These are phyloP conservation scores for Cnidoscolus chayamansa DNA, from an alignment of 441 rosid species.

Conservation along the genomic window DNA sequence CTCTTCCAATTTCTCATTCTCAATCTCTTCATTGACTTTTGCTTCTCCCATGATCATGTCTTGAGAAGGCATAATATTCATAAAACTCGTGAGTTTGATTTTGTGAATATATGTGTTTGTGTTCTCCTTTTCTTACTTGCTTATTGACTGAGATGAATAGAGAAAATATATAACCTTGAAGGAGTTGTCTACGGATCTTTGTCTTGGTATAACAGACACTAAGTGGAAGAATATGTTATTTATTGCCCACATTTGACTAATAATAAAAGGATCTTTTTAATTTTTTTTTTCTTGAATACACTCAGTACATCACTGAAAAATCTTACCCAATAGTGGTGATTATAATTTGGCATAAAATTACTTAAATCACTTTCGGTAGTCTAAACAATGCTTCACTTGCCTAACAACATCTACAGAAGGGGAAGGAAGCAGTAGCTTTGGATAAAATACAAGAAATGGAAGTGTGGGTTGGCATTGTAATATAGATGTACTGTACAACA, in stretches of 20 bases:
- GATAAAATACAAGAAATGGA: neutral
- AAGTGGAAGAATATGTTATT: too few species aligned
- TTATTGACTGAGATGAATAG: neutral
- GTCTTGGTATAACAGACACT: too few species aligned
- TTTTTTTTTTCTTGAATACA: neutral
- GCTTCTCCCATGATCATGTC: slow-evolving; percentile 38
- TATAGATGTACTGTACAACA: neutral
- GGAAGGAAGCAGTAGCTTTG: neutral
- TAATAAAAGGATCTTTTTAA: too few species aligned
- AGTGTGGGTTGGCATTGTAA: neutral
- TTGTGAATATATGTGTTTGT: neutral
- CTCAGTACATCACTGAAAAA: neutral
- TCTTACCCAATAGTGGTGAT: neutral
- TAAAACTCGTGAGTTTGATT: neutral
- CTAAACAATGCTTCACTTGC: neutral
- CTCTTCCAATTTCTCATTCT: slow-evolving; percentile 32
- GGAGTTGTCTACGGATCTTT: too few species aligned
- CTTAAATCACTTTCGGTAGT: neutral
- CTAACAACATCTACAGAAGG: neutral
- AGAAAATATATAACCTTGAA: too few species aligned
- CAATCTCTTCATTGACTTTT: slow-evolving; percentile 37
- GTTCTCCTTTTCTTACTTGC: neutral
- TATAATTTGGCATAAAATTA: neutral
- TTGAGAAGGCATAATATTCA: neutral
- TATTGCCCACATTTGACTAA: too few species aligned